Evolutionary conservation across 2,329 filamentous ascomycete species (phyloP).

Genomic region (Fusarium tjaetaba): DNA sequence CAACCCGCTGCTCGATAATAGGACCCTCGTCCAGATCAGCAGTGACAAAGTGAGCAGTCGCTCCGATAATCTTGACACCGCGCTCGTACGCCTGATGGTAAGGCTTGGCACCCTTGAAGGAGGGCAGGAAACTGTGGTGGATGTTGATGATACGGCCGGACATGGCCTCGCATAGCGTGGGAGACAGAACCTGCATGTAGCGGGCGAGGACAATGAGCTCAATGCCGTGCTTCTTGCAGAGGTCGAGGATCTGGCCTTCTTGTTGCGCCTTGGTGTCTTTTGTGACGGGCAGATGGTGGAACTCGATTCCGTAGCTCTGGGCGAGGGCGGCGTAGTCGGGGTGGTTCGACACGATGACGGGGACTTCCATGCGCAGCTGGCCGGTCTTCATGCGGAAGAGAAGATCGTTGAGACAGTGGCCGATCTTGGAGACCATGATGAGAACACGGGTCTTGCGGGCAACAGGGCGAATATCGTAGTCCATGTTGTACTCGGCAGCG

Average conservation of each 20-base stretch:
- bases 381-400: slow-evolving; percentile 81
- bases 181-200: slow-evolving; percentile 89
- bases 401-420: slow-evolving; percentile 85
- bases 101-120: slow-evolving; percentile 88
- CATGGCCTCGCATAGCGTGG: slow-evolving; percentile 79
- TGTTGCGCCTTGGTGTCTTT: slow-evolving; percentile 81
- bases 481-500: slow-evolving; percentile 72
- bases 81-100: slow-evolving; percentile 90
- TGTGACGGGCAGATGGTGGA: slow-evolving; percentile 83
- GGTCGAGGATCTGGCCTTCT: slow-evolving; percentile 75
- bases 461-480: slow-evolving; percentile 75
- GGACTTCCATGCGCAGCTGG: slow-evolving; percentile 79
- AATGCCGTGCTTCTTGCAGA: slow-evolving; percentile 74
- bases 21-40: slow-evolving; percentile 86
- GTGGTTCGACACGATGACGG: slow-evolving; percentile 85
- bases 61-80: slow-evolving; percentile 89
- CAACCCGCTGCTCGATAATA: slow-evolving; percentile 86
- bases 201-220: slow-evolving; percentile 84
- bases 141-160: slow-evolving; percentile 91
- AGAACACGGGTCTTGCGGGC: slow-evolving; percentile 78
- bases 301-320: slow-evolving; percentile 78
- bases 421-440: slow-evolving; percentile 92
- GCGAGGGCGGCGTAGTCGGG: slow-evolving; percentile 76
- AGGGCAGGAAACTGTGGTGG: slow-evolving; percentile 86
- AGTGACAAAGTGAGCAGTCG: slow-evolving; percentile 87